These are phyloP conservation scores for Colletotrichum paranaense DNA, from an alignment of 2,329 filamentous ascomycete genomes.

Conservation along the genomic window DNA sequence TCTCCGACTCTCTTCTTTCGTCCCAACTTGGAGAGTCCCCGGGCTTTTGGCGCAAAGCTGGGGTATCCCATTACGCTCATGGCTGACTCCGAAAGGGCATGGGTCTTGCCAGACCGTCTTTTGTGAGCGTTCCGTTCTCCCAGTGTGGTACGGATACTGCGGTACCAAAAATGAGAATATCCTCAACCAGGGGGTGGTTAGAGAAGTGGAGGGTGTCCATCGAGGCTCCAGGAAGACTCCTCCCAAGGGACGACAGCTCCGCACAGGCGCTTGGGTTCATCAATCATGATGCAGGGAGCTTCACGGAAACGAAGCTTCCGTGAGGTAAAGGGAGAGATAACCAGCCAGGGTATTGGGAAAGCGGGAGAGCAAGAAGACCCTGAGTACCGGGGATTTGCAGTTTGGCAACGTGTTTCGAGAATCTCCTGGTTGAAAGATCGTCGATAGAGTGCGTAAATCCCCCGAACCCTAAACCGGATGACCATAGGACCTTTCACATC, in stretches of 20 bases:
- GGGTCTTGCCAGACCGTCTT: conserved; percentile 29
- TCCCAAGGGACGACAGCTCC: neutral
- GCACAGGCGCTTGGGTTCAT: neutral
- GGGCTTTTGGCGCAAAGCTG: conserved; percentile 4
- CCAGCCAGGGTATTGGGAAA: neutral
- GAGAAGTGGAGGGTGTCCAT: neutral
- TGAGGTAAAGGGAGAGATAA: neutral
- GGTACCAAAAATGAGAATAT: conserved; percentile 16
- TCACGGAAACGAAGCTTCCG: conserved; percentile 19
- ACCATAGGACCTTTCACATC: conserved; percentile 9
- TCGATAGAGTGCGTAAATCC: conserved; percentile 34
- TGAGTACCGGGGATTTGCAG: conserved; percentile 20
- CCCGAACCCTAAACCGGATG: conserved; percentile 32
- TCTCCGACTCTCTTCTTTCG: neutral
- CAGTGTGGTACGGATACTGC: neutral
- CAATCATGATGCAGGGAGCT: conserved; percentile 12
- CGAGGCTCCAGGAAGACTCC: neutral
- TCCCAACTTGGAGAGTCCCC: conserved; percentile 22
- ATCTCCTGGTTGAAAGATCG: conserved; percentile 25
- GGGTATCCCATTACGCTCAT: conserved; percentile 14
- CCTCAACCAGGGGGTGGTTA: conserved; percentile 6
- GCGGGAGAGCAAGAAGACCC: conserved; percentile 11
- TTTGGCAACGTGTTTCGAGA: conserved; percentile 33
- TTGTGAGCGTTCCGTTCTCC: neutral
- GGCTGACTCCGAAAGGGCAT: conserved; percentile 8